These are phyloP conservation scores for Drechmeria coniospora DNA, from an alignment of 2,329 filamentous ascomycete genomes.

Conservation along the genomic window DNA sequence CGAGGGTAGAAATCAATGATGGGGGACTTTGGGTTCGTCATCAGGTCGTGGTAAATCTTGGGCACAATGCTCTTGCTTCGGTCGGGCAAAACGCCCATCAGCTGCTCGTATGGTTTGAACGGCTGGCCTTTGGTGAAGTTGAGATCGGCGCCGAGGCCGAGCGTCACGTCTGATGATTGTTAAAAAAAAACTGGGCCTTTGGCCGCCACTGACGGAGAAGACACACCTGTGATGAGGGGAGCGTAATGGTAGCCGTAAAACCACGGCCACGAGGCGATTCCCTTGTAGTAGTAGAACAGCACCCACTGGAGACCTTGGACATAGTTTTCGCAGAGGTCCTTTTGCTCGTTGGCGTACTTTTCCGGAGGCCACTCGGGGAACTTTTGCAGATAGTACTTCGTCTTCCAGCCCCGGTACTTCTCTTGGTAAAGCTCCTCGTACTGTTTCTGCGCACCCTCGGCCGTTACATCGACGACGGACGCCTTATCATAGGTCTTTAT, in stretches of 20 bases:
- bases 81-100: constrained; percentile 96
- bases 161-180: constrained; percentile 56
- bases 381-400: constrained; percentile 81
- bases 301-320: constrained; percentile 98
- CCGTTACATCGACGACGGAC: constrained; percentile 62
- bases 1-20: constrained; percentile 97
- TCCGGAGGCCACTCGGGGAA: constrained; percentile 74
- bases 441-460: constrained; percentile 62
- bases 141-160: constrained; percentile 72
- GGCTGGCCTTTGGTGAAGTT: constrained; percentile 90
- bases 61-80: constrained; percentile 96
- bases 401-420: constrained; percentile 87
- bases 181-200: constrained; percentile 10
- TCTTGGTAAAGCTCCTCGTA: constrained; percentile 77
- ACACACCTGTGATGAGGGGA: constrained; percentile 73
- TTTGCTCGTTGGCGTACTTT: constrained; percentile 60
- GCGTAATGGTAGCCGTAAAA: constrained; percentile 96
- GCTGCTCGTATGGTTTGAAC: constrained; percentile 86
- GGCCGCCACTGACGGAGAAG: not conserved
- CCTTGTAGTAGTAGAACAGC: constrained; percentile 92
- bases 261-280: constrained; percentile 97
- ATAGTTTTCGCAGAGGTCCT: constrained; percentile 81
- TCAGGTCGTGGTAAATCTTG: constrained; percentile 70
- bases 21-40: constrained; percentile 79
- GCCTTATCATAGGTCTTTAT: constrained; percentile 87